Conservation (phyloP, 192 early-diverging fungal genomes). For the Backusella tarrabulga region DNA sequence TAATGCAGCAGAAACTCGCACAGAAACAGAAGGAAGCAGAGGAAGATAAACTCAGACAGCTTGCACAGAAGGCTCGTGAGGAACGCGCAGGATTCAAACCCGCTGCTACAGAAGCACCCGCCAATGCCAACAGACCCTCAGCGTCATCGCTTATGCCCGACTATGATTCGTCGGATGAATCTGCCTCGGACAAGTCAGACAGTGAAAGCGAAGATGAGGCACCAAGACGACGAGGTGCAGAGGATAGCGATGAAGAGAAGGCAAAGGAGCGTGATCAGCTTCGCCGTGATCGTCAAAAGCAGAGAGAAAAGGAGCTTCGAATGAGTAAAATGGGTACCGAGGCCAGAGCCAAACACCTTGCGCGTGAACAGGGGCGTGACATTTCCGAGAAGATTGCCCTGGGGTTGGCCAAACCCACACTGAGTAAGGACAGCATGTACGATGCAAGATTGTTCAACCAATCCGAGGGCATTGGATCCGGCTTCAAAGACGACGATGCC, state of each 20-base stretch:
- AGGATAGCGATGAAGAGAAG: slow-evolving; percentile 60
- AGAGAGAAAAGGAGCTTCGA: slow-evolving; percentile 85
- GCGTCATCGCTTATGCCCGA: slow-evolving; percentile 36
- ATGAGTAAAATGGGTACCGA: slow-evolving; percentile 88
- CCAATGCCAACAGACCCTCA: slow-evolving; percentile 24
- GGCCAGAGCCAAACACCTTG: slow-evolving; percentile 76
- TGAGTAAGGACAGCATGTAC: slow-evolving; percentile 87
- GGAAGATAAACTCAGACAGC: slow-evolving; percentile 82
- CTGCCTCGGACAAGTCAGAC: slow-evolving; percentile 25
- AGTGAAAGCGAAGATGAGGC: slow-evolving; percentile 39
- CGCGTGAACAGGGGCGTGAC: slow-evolving; percentile 78
- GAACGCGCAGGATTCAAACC: slow-evolving; percentile 56
- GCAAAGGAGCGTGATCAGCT: slow-evolving; percentile 83
- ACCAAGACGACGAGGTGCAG: slow-evolving; percentile 42
- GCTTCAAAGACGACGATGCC: slow-evolving; percentile 89
- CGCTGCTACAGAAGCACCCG: slow-evolving; percentile 21
- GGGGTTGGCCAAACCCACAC: slow-evolving; percentile 90
- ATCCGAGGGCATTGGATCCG: slow-evolving; percentile 77
- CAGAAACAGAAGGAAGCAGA: slow-evolving; percentile 93
- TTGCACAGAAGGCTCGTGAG: slow-evolving; percentile 95
- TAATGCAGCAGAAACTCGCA: slow-evolving; percentile 90
- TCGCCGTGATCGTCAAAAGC: slow-evolving; percentile 76
- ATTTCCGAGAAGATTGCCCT: slow-evolving; percentile 99
- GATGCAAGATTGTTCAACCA: slow-evolving; percentile 97
- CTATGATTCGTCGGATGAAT: slow-evolving; percentile 32